A percentile compares a stretch with the other conserved stretches of the same genome.
Evolutionary conservation across 2,329 filamentous ascomycete species (phyloP).

Genomic region (Sporothrix globosa): DNA sequence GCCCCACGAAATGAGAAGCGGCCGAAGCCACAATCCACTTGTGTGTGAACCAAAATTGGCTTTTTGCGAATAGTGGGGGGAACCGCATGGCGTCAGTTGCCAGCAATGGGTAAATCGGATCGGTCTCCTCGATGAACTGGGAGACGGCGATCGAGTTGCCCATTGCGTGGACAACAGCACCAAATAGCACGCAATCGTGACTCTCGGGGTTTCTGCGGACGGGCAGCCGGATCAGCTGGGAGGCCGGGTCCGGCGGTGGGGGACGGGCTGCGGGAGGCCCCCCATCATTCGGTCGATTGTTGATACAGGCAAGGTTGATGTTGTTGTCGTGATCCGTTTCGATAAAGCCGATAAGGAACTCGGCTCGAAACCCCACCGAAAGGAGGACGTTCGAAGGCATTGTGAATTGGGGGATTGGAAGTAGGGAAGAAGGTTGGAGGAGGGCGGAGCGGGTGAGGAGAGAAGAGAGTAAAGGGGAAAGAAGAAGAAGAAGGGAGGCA

Average conservation of each 20-base stretch:
- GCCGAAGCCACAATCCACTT: not conserved
- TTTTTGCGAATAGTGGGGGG: not conserved
- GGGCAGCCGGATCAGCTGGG: slow-evolving; percentile 6
- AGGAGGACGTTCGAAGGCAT: not conserved
- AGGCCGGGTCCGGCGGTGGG: not conserved
- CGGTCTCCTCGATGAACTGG: not conserved
- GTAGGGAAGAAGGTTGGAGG: not conserved
- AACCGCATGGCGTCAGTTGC: not conserved
- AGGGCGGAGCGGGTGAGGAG: slow-evolving; percentile 9
- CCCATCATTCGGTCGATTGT: not conserved
- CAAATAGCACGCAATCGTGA: not conserved
- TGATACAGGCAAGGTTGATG: not conserved
- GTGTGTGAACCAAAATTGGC: not conserved
- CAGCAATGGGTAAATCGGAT: not conserved
- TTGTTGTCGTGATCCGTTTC: not conserved
- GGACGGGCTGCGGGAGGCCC: not conserved
- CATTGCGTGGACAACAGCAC: not conserved
- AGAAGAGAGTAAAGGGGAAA: not conserved
- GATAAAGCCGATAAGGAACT: slow-evolving; percentile 15
- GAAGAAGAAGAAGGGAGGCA: not conserved
- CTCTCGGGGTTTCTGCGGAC: slow-evolving; percentile 9
- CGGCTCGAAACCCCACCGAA: not conserved
- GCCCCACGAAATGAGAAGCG: not conserved
- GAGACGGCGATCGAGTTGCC: not conserved
- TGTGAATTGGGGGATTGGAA: not conserved